Percentiles rank a stretch among this genome's conserved stretches.
phyloP scores from a whole-genome alignment of 345 rosid genomes.

The Lepidium didymum region DNA sequence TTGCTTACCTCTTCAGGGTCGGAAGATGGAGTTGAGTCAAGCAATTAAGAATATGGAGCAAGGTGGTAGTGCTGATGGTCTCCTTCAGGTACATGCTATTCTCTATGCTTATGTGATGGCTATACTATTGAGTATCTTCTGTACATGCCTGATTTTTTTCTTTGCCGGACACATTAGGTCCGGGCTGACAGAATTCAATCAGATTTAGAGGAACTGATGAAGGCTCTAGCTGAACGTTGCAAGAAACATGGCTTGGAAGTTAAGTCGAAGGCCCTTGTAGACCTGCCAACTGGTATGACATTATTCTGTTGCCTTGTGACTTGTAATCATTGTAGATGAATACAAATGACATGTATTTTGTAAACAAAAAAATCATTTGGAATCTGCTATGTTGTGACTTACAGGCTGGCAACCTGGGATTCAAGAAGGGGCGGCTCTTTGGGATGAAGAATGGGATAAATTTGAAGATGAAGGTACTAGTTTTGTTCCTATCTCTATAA shows the following conservation, averaged over 20 bases:
- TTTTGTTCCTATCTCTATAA: neutral
- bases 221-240: conserved; percentile 69
- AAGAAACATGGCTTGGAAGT: conserved; percentile 79
- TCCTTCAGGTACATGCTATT: conserved; percentile 66
- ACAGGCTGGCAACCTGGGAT: conserved; percentile 98
- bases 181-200: conserved; percentile 96
- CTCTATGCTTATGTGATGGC: neutral
- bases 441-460: conserved; percentile 99
- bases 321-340: neutral
- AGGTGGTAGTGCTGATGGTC: conserved; percentile 95
- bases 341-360: neutral
- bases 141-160: neutral
- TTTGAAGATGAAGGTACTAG: conserved; percentile 90
- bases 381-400: conserved; percentile 21
- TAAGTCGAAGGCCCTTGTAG: conserved; percentile 68
- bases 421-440: conserved; percentile 72
- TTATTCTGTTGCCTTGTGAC: neutral
- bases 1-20: conserved; percentile 43
- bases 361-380: conserved; percentile 4
- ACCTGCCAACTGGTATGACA: conserved; percentile 78
- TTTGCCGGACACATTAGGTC: conserved; percentile 47
- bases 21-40: conserved; percentile 78
- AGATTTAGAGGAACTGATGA: conserved; percentile 86
- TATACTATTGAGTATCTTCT: conserved; percentile 3
- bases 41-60: conserved; percentile 86